phyloP scores from a whole-genome alignment of 164 flowering plant genomes.

The Nymphaea colorata region DNA sequence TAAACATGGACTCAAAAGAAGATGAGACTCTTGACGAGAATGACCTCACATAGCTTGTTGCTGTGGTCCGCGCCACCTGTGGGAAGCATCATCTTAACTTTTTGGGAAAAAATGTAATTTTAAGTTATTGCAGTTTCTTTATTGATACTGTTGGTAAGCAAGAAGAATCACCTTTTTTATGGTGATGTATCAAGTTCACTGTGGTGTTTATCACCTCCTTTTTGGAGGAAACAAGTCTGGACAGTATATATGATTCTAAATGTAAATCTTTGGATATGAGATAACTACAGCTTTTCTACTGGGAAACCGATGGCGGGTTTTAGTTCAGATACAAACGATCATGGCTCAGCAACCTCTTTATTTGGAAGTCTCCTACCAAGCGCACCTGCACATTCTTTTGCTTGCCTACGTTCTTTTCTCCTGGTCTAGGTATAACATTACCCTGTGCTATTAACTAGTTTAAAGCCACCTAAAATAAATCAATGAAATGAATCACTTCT shows the following conservation, averaged over 20 bases:
- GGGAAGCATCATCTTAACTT: no score
- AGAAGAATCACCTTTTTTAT: neutral
- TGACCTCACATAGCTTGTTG: constrained; percentile 54
- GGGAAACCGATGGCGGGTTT: constrained; percentile 72
- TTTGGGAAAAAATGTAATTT: no score
- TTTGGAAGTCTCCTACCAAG: constrained; percentile 64
- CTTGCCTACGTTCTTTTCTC: constrained; percentile 46
- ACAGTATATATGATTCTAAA: neutral
- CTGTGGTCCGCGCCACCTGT: neutral
- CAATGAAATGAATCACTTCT: neutral
- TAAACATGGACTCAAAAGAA: constrained; percentile 24
- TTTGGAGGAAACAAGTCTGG: neutral
- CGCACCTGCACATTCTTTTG: constrained; percentile 72
- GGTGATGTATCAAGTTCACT: no score
- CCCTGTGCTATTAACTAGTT: constrained; percentile 76
- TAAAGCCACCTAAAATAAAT: constrained; percentile 40
- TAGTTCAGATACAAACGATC: constrained; percentile 50
- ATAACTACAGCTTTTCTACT: constrained; percentile 39
- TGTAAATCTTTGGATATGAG: neutral
- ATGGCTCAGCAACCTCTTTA: constrained; percentile 55
- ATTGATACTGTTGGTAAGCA: neutral
- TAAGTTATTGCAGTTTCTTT: neutral
- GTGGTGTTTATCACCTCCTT: neutral
- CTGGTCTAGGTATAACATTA: constrained; percentile 73
- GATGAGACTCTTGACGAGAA: constrained; percentile 65